Base-by-base conservation (phyloP, 352 stramenopile species). In the Globisporangium orthogonon region DNA sequence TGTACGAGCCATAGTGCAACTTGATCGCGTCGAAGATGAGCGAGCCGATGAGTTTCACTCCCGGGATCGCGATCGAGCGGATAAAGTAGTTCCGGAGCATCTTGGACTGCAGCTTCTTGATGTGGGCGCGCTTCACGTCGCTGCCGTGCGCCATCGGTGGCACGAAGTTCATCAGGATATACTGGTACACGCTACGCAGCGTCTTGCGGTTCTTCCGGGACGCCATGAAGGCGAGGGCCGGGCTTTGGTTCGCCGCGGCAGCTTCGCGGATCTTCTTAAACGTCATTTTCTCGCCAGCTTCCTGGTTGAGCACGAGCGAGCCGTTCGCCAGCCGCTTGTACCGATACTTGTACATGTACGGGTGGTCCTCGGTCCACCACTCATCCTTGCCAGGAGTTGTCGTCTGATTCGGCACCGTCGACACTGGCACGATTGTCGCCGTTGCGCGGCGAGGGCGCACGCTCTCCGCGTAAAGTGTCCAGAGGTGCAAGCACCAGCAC, bases 121-220 rank as follows among this genome's bases (percentile, higher is more conserved):
- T 58, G 39, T 70, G 70, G 13, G 74, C 61, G 31, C 68, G 71
- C 17, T 57, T 65, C 14, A 72, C 66, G 15, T 18, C 70, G 58
- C 7, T 71, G 2, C 76, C 76, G 18, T 74, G 68, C 50, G 76
- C 65, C 61, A 73, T 71, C 0, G 74, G 72, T 28, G 74, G 77
- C 31, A 87, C 68, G 43, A 83, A 60, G 31, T 81, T 78, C 64
- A 83, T 82, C 48, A 84, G 63, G 30, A 84, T 29, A 40, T 67
- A 39, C 18, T 51, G 60, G 4, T 65, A 56, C 4, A 72, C 46
- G 18, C 73, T 54, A 31, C 76, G 73, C 40, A 71, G 66, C 6
- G 69, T 39, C 9, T 67, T 70, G 39, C 58, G 71, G 11, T 65
- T 58, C 50, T 64, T 56, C 31, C 68, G 58, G 47, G 35, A 65